Base-by-base conservation (phyloP, 116 monocot genomes). In the Dioscorea cayenensis region DNA sequence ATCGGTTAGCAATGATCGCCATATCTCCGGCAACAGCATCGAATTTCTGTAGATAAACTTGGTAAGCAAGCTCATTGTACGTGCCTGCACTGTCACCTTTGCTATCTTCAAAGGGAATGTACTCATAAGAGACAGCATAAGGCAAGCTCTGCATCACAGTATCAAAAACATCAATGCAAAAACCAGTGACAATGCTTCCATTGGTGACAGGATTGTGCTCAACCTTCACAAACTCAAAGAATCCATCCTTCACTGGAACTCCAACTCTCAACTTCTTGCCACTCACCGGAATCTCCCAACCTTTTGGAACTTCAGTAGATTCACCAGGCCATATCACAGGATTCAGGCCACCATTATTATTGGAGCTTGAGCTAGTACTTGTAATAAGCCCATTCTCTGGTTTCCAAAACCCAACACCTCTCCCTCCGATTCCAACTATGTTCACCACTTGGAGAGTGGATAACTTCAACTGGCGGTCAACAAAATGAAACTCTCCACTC, bases 251-350 rank as follows among this genome's bases (percentile, higher is more conserved):
- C 52, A 75, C 76, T 10, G 83, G 86, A 51, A 92, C 77, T 9
- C 69, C 86, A n/a, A 92, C 72, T 65, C 21, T 65, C 70, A 91
- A 36, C 68, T 17, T 64, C 50, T 63, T 66, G 14, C 66, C 68
- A 5, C 69, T 71, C 0, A 69, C 77, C 13, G 92, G 83, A 51
- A 20, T 22, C 64, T 63, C 77, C 81, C 83, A 92, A 19, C 92
- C 92, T 52, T 79, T 88, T 0, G 88, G 88, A 8, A 67, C 58
- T 23, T 66, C 72, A 28, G 50, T 63, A 21, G 76, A 75, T 8
- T 84, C 76, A 20, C 88, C 83, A 5, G 88, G 81, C 88, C 92
- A 92, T 67, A 84, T 75, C 29, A 92, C 78, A 11, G 74, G 7
- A 14, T 59, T 71, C 11, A 78, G 66, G 22, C 37, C 12, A 62